These are phyloP conservation scores for Byssothecium circinans DNA, from an alignment of 2,329 filamentous ascomycete species.

Conservation along the genomic window DNA sequence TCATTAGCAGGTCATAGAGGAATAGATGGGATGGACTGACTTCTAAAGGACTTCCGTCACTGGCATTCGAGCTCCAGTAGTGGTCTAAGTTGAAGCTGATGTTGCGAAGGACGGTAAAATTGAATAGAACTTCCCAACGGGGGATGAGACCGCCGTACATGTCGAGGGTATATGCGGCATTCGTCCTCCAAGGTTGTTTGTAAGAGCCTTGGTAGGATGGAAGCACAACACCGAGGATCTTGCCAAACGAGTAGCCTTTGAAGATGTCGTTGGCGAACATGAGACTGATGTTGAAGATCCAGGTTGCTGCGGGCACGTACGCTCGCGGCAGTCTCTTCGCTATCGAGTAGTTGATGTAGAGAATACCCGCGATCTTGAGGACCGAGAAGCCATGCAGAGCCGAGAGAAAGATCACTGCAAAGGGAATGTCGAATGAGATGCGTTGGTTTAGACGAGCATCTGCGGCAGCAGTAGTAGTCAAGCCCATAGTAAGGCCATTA, in stretches of 20 bases:
- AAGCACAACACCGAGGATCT: constrained; percentile 59
- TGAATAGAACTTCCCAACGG: constrained; percentile 97
- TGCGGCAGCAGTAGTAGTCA: constrained; percentile 53
- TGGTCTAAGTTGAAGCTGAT: constrained; percentile 98
- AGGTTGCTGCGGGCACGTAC: constrained; percentile 75
- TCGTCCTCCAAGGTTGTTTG: constrained; percentile 50
- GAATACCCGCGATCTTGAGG: constrained; percentile 77
- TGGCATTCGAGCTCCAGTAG: constrained; percentile 80
- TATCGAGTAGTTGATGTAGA: constrained; percentile 80
- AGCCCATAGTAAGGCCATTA: constrained; percentile 43
- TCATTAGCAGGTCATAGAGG: constrained; percentile 57
- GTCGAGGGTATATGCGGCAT: constrained; percentile 74
- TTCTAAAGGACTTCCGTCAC: constrained; percentile 69
- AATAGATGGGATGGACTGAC: constrained; percentile 55
- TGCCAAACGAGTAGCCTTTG: constrained; percentile 72
- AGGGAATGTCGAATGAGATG: constrained; percentile 78
- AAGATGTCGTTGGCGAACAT: constrained; percentile 89
- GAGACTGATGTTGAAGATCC: constrained; percentile 83
- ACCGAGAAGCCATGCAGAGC: constrained; percentile 84
- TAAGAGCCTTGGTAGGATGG: constrained; percentile 47
- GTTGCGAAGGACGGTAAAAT: constrained; percentile 86
- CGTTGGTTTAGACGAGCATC: constrained; percentile 63
- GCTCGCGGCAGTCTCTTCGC: constrained; percentile 70
- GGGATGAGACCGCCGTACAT: constrained; percentile 78
- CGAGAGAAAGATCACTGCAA: constrained; percentile 76